A percentile compares a stretch with the other conserved stretches of the same genome.
Evolutionary conservation across 371 early-diverging fungal species (phyloP).

Genomic region (Saksenaea vasiformis): DNA sequence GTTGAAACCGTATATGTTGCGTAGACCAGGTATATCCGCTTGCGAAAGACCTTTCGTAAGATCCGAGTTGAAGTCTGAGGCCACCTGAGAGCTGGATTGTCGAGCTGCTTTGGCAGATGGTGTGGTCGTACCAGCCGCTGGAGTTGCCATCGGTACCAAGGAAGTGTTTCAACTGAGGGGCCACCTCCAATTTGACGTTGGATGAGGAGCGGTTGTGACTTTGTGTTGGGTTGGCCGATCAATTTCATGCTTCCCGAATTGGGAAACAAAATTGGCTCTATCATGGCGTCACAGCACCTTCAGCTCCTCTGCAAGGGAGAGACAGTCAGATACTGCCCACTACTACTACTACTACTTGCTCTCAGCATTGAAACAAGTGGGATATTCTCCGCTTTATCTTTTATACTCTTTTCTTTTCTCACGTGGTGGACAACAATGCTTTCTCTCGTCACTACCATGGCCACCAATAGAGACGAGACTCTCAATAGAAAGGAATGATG

Average conservation of each 20-base stretch:
- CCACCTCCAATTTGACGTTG: background rate
- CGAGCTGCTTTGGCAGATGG: slow-evolving; percentile 67
- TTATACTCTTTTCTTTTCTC: no score
- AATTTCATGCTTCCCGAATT: background rate
- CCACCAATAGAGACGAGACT: no score
- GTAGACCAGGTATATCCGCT: slow-evolving; percentile 55
- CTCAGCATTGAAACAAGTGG: no score
- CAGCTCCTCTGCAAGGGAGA: no score
- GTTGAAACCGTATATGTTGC: slow-evolving; percentile 58
- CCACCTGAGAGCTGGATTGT: slow-evolving; percentile 55
- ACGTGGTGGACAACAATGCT: no score
- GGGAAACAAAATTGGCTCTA: no score
- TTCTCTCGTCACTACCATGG: no score
- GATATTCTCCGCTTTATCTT: no score
- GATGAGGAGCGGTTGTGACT: slow-evolving; percentile 4
- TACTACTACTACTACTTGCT: no score
- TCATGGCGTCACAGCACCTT: no score
- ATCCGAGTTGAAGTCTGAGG: slow-evolving; percentile 55
- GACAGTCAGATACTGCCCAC: no score
- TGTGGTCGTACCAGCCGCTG: slow-evolving; percentile 30
- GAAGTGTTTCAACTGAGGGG: slow-evolving; percentile 1
- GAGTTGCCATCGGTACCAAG: slow-evolving; percentile 11
- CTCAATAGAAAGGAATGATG: no score
- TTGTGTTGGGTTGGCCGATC: background rate
- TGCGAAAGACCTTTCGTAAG: slow-evolving; percentile 51